phyloP scores from a whole-genome alignment of 1,284 basidiomycete genomes.

The Pseudozyma sp. region DNA sequence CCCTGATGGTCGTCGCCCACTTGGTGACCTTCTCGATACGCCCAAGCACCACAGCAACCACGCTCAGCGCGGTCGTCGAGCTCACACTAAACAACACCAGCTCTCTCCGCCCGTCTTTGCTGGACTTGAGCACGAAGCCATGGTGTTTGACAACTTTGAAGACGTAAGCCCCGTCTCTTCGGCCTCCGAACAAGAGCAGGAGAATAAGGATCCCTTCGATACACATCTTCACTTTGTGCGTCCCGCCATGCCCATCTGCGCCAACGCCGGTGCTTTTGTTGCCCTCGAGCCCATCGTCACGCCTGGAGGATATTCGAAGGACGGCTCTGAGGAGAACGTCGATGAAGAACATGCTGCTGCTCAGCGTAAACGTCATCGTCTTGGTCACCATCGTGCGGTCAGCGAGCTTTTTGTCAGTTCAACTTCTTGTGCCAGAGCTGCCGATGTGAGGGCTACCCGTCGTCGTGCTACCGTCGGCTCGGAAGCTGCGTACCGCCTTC shows the following conservation, averaged over 20 bases:
- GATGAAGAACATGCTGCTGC: background rate
- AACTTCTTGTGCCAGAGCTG: background rate
- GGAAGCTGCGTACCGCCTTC: conserved; percentile 25
- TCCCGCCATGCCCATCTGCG: conserved; percentile 32
- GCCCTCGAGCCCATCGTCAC: conserved; percentile 18
- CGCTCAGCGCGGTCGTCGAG: background rate
- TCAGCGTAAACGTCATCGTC: conserved; percentile 24
- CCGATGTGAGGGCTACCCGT: conserved; percentile 17
- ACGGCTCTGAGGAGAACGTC: background rate
- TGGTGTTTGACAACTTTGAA: conserved; percentile 51
- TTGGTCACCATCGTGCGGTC: conserved; percentile 26
- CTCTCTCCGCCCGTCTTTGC: conserved; percentile 1
- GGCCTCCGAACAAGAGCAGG: conserved; percentile 16
- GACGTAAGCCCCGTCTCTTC: conserved; percentile 26
- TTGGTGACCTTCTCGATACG: background rate
- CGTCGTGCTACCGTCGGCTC: conserved; percentile 39
- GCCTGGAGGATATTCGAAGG: conserved; percentile 3
- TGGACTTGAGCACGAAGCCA: conserved; percentile 33
- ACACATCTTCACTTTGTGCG: conserved; percentile 42
- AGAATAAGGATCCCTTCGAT: conserved; percentile 23
- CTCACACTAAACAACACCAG: background rate
- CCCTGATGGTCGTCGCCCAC: conserved; percentile 4
- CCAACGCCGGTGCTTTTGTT: conserved; percentile 29
- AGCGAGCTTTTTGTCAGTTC: conserved; percentile 22
- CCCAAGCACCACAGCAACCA: background rate